Conservation (phyloP, 2,329 filamentous ascomycete genomes). For the Colletotrichum euphorbiae region DNA sequence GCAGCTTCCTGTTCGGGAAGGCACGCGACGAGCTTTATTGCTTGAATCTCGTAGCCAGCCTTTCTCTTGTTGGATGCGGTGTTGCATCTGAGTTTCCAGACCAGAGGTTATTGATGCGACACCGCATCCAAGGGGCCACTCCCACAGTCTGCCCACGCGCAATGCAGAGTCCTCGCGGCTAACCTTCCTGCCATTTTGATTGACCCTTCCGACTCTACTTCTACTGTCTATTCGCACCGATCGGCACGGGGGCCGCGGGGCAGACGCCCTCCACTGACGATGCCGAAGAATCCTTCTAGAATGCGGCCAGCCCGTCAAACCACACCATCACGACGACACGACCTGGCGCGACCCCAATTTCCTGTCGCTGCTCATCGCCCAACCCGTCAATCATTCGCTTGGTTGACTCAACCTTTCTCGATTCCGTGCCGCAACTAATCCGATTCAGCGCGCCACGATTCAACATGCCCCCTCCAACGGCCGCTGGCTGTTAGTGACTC, state of each 20-base stretch:
- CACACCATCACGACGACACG: constrained; percentile 24
- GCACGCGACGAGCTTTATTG: constrained; percentile 26
- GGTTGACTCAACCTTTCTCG: neutral
- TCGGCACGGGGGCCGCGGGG: constrained; percentile 5
- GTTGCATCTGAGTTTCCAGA: no score
- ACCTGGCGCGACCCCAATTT: constrained; percentile 9
- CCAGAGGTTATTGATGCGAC: no score
- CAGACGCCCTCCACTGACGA: constrained; percentile 5
- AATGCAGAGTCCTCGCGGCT: neutral
- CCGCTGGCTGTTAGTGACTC: no score
- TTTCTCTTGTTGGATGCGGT: no score
- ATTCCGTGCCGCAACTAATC: neutral
- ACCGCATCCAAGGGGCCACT: neutral
- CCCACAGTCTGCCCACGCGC: no score
- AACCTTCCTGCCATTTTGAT: neutral
- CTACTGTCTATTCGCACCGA: no score
- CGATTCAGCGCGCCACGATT: constrained; percentile 3
- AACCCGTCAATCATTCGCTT: neutral
- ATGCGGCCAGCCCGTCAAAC: constrained; percentile 22
- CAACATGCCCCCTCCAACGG: constrained; percentile 4
- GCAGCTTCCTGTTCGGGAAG: constrained; percentile 33
- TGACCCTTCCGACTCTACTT: no score
- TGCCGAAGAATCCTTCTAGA: constrained; percentile 36
- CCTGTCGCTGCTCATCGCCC: constrained; percentile 2
- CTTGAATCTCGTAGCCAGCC: constrained; percentile 28